Evolutionary conservation across 192 early-diverging fungal genomes (phyloP), one percentile per base, ranked within the genome.

Genomic region (Coemansia javaensis): DNA sequence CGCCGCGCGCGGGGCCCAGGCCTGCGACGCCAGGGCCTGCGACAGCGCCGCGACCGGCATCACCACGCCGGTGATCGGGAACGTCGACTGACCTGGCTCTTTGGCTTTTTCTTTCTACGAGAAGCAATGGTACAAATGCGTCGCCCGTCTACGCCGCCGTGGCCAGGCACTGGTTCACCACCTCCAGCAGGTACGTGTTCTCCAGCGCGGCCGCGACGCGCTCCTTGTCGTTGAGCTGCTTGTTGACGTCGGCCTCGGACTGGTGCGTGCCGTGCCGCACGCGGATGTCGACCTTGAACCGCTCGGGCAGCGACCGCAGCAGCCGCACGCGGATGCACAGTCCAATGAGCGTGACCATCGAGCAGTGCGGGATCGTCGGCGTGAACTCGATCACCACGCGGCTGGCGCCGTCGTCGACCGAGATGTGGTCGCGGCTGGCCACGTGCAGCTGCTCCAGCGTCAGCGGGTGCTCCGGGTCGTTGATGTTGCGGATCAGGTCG

Each of bases 141-240:
- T n/a, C n/a, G n/a, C n/a, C n/a, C n/a, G n/a, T n/a, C 47, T 58
- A 73, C 3, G 50, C 63, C 1, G 72, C 72, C 2, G 72, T 85
- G 7, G 86, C 79, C 33, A 91, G 56, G 49, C 89, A 89, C 75
- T 94, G 90, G 56, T 97, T 95, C 27, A 97, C 93, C 1, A 97
- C 97, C 51, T 96, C 90, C 40, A 96, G 59, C 45, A 99, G 69
- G 65, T 96, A 90, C 13, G 65, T 80, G 77, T 97, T 99, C 58
- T 97, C 97, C 35, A 99, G 68, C 5, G 97, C 97, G 1, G 97
- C 97, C 4, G 97, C 93, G 11, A 97, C 97, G 17, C 96, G 80
- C 52, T 99, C 96, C 81, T 99, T 99, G 58, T 97, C 94, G 74
- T 99, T 98, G 45, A 98, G 76, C 63, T 98, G 96, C 69, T 97